Percentiles rank a stretch among this genome's conserved stretches.
Evolutionary conservation across 345 rosid genomes (phyloP).

Genomic region (Kandelia obovata): DNA sequence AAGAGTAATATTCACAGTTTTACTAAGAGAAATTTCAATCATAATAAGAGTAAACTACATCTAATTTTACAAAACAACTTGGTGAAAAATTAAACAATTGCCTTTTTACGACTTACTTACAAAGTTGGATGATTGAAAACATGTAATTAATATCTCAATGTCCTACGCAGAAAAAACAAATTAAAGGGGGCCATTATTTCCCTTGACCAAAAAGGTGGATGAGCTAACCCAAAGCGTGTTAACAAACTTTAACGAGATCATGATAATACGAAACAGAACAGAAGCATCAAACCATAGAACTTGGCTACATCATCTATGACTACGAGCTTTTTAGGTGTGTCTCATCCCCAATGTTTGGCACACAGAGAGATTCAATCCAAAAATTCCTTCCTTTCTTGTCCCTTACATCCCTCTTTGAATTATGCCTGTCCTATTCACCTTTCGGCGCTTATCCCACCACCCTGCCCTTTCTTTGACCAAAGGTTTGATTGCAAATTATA

Average conservation of each 20-base stretch:
- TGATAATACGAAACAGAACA: constrained; percentile 24
- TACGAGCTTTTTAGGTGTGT: neutral
- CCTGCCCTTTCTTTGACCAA: constrained; percentile 25
- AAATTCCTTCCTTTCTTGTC: constrained; percentile 32
- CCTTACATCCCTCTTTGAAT: constrained; percentile 20
- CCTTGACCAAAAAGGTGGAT: constrained; percentile 11
- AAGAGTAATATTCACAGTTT: too few relatives aligned
- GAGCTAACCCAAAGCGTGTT: constrained; percentile 11
- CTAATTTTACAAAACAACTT: too few relatives aligned
- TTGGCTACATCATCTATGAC: neutral
- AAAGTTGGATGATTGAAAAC: too few relatives aligned
- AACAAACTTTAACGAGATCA: constrained; percentile 23
- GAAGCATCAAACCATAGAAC: constrained; percentile 14
- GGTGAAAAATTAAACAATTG: too few relatives aligned
- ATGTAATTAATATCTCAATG: neutral
- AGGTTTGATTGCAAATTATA: constrained; percentile 11
- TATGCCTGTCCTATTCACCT: constrained; percentile 25
- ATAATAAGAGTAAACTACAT: too few relatives aligned
- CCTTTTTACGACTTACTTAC: too few relatives aligned
- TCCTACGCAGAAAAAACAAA: neutral
- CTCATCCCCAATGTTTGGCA: neutral
- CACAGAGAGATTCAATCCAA: constrained; percentile 12
- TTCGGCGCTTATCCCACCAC: constrained; percentile 46
- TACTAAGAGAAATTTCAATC: too few relatives aligned
- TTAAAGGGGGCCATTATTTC: constrained; percentile 4